Conservation (phyloP, 768 basidiomycete genomes). For the Kwoniella botswanensis region DNA sequence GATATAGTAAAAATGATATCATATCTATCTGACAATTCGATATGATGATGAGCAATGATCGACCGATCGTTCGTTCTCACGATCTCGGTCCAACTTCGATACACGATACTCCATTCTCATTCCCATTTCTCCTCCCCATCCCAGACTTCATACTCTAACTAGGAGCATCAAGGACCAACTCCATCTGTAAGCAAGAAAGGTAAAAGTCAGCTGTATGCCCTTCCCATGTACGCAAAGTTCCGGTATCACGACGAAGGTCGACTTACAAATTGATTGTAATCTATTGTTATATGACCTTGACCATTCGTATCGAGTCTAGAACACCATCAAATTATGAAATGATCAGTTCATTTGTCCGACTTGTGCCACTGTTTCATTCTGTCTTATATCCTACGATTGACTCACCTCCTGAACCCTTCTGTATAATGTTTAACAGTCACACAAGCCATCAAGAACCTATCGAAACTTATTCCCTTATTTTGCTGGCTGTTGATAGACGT, state of each 20-base stretch:
- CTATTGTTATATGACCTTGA: slow-evolving; percentile 51
- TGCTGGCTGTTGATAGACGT: slow-evolving; percentile 16
- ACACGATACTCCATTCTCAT: too few species aligned
- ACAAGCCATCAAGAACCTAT: slow-evolving; percentile 59
- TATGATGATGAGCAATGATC: too few species aligned
- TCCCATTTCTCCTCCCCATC: too few species aligned
- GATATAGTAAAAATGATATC: too few species aligned
- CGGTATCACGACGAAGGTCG: too few species aligned
- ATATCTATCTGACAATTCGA: too few species aligned
- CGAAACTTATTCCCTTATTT: slow-evolving; percentile 53
- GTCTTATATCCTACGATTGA: background rate
- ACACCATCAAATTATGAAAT: background rate
- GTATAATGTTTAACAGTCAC: slow-evolving; percentile 59
- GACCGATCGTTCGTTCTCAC: too few species aligned
- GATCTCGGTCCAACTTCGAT: too few species aligned
- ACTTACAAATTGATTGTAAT: slow-evolving; percentile 57
- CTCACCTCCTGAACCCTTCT: slow-evolving; percentile 56
- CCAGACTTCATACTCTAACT: slow-evolving; percentile 21
- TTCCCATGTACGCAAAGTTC: background rate
- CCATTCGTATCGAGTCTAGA: slow-evolving; percentile 43
- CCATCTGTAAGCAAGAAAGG: slow-evolving; percentile 40
- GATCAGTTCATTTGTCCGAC: too few species aligned
- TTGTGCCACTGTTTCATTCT: too few species aligned
- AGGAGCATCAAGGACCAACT: slow-evolving; percentile 53
- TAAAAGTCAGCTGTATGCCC: background rate